These are phyloP conservation scores for Trametes sanguinea DNA, from an alignment of 768 basidiomycete species.

Conservation along the genomic window DNA sequence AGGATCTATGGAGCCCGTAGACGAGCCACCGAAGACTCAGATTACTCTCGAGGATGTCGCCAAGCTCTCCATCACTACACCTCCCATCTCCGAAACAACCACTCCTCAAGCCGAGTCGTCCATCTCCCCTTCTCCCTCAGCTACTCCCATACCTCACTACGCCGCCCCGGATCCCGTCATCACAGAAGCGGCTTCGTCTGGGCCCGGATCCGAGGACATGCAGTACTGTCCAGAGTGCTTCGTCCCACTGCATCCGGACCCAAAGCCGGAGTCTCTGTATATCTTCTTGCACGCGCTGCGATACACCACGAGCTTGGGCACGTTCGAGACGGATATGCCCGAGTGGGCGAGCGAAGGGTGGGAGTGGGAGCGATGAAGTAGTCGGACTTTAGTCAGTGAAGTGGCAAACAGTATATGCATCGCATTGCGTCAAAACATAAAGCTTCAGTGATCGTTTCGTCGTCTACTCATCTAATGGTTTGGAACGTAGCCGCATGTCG, in stretches of 20 bases:
- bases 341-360: conserved; percentile 82
- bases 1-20: neutral
- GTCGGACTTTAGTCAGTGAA: neutral
- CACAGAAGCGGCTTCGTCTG: conserved; percentile 14
- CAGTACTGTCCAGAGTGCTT: conserved; percentile 90
- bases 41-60: conserved; percentile 53
- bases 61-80: conserved; percentile 23
- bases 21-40: conserved; percentile 34
- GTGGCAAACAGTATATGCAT: neutral
- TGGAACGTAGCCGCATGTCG: too few relatives aligned
- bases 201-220: conserved; percentile 22
- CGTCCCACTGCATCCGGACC: conserved; percentile 91
- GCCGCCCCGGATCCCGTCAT: conserved; percentile 10
- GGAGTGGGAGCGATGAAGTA: conserved; percentile 57
- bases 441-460: too few relatives aligned
- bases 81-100: conserved; percentile 11
- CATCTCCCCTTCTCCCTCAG: conserved; percentile 30
- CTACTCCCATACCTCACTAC: neutral
- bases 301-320: conserved; percentile 82
- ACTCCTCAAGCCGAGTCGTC: conserved; percentile 31
- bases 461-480: too few relatives aligned
- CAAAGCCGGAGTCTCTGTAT: conserved; percentile 86
- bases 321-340: conserved; percentile 85
- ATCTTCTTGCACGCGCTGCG: conserved; percentile 93
- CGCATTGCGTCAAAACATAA: too few relatives aligned